Percentiles rank a stretch among this genome's conserved stretches.
Conservation (phyloP, 345 rosid genomes). For the Anastatica hierochuntica region DNA sequence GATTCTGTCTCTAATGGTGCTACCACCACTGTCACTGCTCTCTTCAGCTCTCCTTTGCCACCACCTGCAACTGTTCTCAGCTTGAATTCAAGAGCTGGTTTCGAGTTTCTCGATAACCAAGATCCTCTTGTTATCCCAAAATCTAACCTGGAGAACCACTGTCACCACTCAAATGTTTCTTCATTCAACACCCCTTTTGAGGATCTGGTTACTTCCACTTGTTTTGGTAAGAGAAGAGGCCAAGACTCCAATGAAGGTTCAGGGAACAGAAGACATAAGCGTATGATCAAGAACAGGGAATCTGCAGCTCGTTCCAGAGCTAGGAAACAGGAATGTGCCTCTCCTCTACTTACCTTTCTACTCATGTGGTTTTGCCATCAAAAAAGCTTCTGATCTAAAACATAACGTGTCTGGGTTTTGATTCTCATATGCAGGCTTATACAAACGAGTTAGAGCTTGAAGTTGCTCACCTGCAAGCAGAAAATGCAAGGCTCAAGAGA, state of each 20-base stretch:
- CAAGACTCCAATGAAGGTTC: slow-evolving; percentile 33
- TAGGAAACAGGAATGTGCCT: slow-evolving; percentile 53
- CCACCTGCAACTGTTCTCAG: slow-evolving; percentile 48
- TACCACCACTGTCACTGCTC: slow-evolving; percentile 12
- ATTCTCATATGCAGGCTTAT: slow-evolving; percentile 47
- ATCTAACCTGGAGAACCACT: slow-evolving; percentile 23
- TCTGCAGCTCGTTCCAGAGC: slow-evolving; percentile 89
- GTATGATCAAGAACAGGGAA: slow-evolving; percentile 78
- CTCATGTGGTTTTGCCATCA: neutral
- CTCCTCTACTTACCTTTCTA: neutral
- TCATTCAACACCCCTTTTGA: slow-evolving; percentile 30
- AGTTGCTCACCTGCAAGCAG: slow-evolving; percentile 41
- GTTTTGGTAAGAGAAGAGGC: slow-evolving; percentile 38
- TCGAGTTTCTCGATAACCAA: slow-evolving; percentile 39
- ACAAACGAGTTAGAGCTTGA: slow-evolving; percentile 52
- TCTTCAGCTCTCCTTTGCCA: slow-evolving; percentile 23
- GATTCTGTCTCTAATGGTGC: slow-evolving; percentile 12
- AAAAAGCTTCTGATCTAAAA: neutral
- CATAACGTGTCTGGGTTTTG: neutral
- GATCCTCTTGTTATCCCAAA: slow-evolving; percentile 23
- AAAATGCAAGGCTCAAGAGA: slow-evolving; percentile 54
- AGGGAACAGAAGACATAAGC: slow-evolving; percentile 44
- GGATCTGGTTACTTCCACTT: slow-evolving; percentile 27
- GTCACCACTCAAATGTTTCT: slow-evolving; percentile 22
- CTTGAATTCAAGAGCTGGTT: slow-evolving; percentile 43